A percentile compares a stretch with the other conserved stretches of the same genome.
phyloP scores from a whole-genome alignment of 2,329 filamentous ascomycete genomes.

The Leptodontidium sp. region DNA sequence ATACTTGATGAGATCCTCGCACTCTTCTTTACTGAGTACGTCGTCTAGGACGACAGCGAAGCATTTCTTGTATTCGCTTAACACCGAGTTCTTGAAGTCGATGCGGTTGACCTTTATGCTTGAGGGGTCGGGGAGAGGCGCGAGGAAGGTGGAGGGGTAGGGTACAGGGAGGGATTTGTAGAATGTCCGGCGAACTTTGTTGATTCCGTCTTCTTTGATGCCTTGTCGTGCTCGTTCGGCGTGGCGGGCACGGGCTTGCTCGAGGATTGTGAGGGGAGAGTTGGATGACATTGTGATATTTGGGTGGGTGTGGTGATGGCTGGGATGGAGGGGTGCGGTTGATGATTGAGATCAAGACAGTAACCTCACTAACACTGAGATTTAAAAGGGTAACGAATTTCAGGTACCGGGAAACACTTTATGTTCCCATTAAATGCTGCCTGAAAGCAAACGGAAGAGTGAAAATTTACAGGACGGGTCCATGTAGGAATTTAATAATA shows the following conservation, averaged over 20 bases:
- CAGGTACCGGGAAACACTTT: neutral
- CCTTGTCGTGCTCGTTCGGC: neutral
- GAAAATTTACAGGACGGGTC: neutral
- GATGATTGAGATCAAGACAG: too few species aligned
- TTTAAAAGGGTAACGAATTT: neutral
- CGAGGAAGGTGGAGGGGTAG: constrained; percentile 58
- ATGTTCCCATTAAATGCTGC: neutral
- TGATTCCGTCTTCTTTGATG: neutral
- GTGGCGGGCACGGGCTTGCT: constrained; percentile 17
- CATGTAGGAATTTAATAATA: neutral
- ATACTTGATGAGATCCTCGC: constrained; percentile 58
- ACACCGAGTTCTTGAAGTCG: constrained; percentile 58
- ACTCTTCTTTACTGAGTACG: constrained; percentile 67
- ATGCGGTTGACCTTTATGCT: constrained; percentile 58
- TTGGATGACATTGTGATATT: constrained; percentile 6
- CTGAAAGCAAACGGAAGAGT: neutral
- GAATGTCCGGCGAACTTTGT: neutral
- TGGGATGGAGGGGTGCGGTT: neutral
- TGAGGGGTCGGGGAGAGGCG: constrained; percentile 52
- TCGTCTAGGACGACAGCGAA: constrained; percentile 72
- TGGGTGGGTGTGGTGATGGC: neutral
- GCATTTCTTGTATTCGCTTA: constrained; percentile 60
- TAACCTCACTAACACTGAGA: too few species aligned
- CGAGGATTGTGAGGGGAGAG: constrained; percentile 11
- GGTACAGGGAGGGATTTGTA: constrained; percentile 51